Percentiles rank a stretch among this genome's conserved stretches.
phyloP scores from a whole-genome alignment of 225 moss, liverwort and hornwort genomes.

The Antitrichia curtipendula region DNA sequence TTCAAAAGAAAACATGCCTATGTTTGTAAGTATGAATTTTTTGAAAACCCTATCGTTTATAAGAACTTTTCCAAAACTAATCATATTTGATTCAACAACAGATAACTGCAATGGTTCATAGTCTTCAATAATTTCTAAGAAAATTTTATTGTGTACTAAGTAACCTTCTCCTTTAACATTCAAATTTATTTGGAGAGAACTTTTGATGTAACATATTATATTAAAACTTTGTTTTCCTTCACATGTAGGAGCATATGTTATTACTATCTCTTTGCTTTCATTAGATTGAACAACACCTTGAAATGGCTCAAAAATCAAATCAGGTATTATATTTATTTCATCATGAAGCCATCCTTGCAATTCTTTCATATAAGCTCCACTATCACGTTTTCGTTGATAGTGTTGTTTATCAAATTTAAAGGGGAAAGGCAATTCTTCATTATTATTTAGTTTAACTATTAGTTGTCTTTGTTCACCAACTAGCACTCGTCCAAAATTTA shows the following conservation, averaged over 20 bases:
- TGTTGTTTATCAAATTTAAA: conserved; percentile 65
- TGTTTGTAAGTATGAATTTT: conserved; percentile 61
- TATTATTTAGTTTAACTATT: conserved; percentile 45
- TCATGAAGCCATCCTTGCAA: conserved; percentile 29
- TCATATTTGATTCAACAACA: conserved; percentile 16
- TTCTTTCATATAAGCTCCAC: conserved; percentile 4
- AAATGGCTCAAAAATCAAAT: conserved; percentile 46
- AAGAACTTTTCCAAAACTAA: conserved; percentile 58
- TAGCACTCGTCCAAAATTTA: conserved; percentile 68
- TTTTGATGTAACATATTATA: conserved; percentile 52
- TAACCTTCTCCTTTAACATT: conserved; percentile 88
- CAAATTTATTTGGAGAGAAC: conserved; percentile 42
- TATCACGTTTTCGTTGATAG: conserved; percentile 32
- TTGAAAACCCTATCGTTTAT: conserved; percentile 67
- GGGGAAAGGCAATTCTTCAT: conserved; percentile 52
- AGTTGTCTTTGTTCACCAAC: conserved; percentile 48
- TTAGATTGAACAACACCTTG: conserved; percentile 45
- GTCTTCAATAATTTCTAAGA: conserved; percentile 60
- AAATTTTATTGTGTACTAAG: conserved; percentile 53
- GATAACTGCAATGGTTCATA: conserved; percentile 48
- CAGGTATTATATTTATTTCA: conserved; percentile 27
- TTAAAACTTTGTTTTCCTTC: conserved; percentile 84
- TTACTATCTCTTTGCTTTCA: conserved; percentile 41
- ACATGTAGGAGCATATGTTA: conserved; percentile 55
- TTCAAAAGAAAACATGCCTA: conserved; percentile 48